Evolutionary conservation across 495 filamentous ascomycete genomes (phyloP).

Genomic region (Emericellopsis terricola): DNA sequence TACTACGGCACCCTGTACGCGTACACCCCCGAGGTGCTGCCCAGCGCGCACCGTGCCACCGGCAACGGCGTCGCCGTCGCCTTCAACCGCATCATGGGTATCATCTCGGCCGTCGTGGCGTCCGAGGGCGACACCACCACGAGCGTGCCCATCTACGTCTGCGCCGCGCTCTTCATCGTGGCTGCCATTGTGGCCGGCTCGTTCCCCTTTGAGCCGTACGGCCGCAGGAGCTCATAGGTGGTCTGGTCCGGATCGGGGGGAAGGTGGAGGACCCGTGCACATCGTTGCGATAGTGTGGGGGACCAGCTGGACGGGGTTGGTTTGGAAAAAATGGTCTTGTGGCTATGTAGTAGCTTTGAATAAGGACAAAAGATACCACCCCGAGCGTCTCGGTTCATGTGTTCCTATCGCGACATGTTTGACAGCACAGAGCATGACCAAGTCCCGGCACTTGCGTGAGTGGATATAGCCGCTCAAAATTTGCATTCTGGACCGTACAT

Average conservation of each 20-base stretch:
- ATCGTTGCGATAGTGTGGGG: no score
- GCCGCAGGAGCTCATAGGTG: slow-evolving; percentile 45
- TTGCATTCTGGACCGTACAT: no score
- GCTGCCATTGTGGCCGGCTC: slow-evolving; percentile 40
- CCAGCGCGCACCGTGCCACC: slow-evolving; percentile 49
- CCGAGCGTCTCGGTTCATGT: no score
- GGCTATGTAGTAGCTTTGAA: no score
- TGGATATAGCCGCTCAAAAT: no score
- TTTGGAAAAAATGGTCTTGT: not conserved
- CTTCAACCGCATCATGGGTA: slow-evolving; percentile 55
- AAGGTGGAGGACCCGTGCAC: no score
- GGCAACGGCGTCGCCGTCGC: slow-evolving; percentile 54
- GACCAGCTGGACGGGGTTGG: no score
- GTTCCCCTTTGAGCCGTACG: slow-evolving; percentile 61
- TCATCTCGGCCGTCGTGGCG: slow-evolving; percentile 47
- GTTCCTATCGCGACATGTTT: no score
- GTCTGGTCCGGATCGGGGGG: no score
- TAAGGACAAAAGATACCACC: no score
- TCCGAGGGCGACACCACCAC: slow-evolving; percentile 39
- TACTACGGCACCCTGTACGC: slow-evolving; percentile 61
- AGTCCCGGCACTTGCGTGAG: no score
- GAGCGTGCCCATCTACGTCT: slow-evolving; percentile 48
- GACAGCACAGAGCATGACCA: no score
- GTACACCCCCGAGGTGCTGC: slow-evolving; percentile 39
- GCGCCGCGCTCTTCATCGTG: slow-evolving; percentile 43